A percentile compares a stretch with the other conserved stretches of the same genome.
Conservation (phyloP, 257 asterid species). For the Jasminum sambac region DNA sequence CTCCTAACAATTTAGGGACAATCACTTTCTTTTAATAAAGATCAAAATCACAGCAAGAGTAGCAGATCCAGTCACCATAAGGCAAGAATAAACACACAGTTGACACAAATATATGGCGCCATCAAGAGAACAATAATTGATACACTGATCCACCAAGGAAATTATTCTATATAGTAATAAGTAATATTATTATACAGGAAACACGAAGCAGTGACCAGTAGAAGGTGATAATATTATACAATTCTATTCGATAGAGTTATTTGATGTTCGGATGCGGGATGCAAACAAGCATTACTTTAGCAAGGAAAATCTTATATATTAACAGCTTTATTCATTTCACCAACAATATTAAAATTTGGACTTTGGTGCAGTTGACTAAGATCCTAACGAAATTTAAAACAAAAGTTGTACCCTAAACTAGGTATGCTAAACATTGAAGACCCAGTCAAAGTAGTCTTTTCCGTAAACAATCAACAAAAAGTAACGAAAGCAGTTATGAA, state of each 20-base stretch:
- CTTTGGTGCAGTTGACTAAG: neutral
- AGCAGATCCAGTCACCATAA: slow-evolving; percentile 7
- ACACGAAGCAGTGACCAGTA: neutral
- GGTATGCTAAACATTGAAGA: neutral
- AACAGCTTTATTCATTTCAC: neutral
- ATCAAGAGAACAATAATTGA: neutral
- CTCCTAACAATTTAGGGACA: slow-evolving; percentile 61
- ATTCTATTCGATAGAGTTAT: neutral
- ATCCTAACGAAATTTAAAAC: neutral
- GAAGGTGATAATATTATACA: slow-evolving; percentile 1
- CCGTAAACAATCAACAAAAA: slow-evolving; percentile 17
- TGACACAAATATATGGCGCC: slow-evolving; percentile 16
- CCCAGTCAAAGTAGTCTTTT: neutral
- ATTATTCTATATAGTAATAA: slow-evolving; percentile 6
- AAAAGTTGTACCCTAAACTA: neutral
- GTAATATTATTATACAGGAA: slow-evolving; percentile 1
- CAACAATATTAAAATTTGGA: neutral
- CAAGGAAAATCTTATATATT: neutral
- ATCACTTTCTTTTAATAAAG: slow-evolving; percentile 7
- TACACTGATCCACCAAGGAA: slow-evolving; percentile 7
- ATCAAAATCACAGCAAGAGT: slow-evolving; percentile 1
- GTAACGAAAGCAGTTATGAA: slow-evolving; percentile 1
- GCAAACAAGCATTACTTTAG: neutral
- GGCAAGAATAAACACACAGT: slow-evolving; percentile 6
- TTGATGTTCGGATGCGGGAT: neutral